A percentile compares a stretch with the other conserved stretches of the same genome.
These are phyloP conservation scores for Monosporozyma servazzii DNA, from an alignment of 805 yeast species.

Conservation along the genomic window DNA sequence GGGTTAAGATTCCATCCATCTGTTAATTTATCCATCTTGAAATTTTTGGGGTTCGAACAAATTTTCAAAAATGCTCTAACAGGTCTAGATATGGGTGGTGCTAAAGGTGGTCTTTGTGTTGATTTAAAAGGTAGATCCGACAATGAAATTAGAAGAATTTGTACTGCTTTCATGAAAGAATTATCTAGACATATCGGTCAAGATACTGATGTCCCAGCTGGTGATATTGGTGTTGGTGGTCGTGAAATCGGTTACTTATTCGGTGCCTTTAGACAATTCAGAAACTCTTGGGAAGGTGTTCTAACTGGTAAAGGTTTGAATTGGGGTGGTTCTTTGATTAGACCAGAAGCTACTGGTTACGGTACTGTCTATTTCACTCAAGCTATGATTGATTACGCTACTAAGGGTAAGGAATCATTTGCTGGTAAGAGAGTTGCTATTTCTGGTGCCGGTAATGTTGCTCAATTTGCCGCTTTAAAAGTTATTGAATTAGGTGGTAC, in stretches of 20 bases:
- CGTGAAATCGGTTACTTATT: constrained; percentile 86
- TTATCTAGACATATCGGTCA: constrained; percentile 93
- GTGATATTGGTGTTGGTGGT: constrained; percentile 98
- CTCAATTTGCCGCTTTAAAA: constrained; percentile 97
- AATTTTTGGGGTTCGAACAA: constrained; percentile 96
- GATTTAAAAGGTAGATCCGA: constrained; percentile 94
- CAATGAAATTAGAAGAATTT: constrained; percentile 92
- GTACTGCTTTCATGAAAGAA: constrained; percentile 92
- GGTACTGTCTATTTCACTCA: constrained; percentile 95
- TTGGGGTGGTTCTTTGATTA: constrained; percentile 98
- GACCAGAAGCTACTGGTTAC: constrained; percentile 99
- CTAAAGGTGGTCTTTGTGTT: constrained; percentile 98
- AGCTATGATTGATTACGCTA: constrained; percentile 92
- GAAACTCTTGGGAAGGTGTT: constrained; percentile 93
- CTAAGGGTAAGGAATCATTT: constrained; percentile 82
- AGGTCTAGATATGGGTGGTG: constrained; percentile 98
- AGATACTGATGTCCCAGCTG: constrained; percentile 98
- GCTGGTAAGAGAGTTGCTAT: constrained; percentile 90
- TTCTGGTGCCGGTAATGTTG: constrained; percentile 98
- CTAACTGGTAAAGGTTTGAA: constrained; percentile 94
- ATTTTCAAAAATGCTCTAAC: constrained; percentile 97
- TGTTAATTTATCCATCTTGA: constrained; percentile 88
- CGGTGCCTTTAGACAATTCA: constrained; percentile 91
- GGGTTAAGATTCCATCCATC: constrained; percentile 97
- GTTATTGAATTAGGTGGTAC: constrained; percentile 94